phyloP scores from a whole-genome alignment of 1,284 basidiomycete species.

The Pyrrhoderma noxium region DNA sequence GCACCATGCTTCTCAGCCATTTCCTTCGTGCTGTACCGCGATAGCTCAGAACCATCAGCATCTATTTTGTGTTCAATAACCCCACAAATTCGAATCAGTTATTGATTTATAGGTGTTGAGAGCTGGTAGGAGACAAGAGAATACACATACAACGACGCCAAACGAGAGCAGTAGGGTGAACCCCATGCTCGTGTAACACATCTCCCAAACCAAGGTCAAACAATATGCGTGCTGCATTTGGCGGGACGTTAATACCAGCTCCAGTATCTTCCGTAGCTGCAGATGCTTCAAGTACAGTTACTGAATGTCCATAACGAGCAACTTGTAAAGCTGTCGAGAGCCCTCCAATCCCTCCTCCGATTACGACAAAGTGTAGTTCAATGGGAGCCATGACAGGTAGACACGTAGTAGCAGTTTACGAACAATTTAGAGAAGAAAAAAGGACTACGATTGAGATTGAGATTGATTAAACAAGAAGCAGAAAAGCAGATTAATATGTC shows the following conservation, averaged over 20 bases:
- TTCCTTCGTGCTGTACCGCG: constrained; percentile 31
- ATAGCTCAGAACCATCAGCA: constrained; percentile 36
- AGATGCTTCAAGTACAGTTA: constrained; percentile 36
- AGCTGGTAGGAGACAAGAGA: neutral
- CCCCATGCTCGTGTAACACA: constrained; percentile 33
- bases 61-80: constrained; percentile 16
- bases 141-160: constrained; percentile 28
- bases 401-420: no score
- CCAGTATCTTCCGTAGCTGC: constrained; percentile 35
- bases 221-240: constrained; percentile 42
- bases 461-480: no score
- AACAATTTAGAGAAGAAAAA: no score
- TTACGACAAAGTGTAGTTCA: constrained; percentile 36
- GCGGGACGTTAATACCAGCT: constrained; percentile 41
- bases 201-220: constrained; percentile 43
- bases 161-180: constrained; percentile 36
- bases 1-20: constrained; percentile 38
- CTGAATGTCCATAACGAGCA: constrained; percentile 39
- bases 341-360: constrained; percentile 47
- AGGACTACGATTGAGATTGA: no score
- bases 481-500: no score
- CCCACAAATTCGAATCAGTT: constrained; percentile 17
- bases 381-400: neutral
- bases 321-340: constrained; percentile 39
- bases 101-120: constrained; percentile 23